phyloP scores from a whole-genome alignment of 345 rosid genomes.

The Sonneratia alba region DNA sequence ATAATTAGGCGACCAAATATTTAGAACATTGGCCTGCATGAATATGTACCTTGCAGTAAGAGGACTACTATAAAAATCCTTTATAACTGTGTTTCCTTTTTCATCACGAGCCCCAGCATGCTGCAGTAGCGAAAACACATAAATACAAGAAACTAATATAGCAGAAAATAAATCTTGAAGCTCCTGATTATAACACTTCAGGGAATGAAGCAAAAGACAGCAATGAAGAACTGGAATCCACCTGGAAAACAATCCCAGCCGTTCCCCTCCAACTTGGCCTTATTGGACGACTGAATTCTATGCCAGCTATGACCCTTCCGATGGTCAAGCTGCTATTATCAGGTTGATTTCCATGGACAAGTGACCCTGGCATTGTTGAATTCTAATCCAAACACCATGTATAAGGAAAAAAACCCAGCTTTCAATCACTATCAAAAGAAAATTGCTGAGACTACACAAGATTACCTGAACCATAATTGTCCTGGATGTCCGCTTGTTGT shows the following conservation, averaged over 20 bases:
- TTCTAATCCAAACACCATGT: conserved; percentile 26
- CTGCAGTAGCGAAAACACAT: conserved; percentile 19
- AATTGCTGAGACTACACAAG: neutral
- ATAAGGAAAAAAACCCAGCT: neutral
- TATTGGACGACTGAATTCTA: conserved; percentile 82
- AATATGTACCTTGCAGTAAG: conserved; percentile 73
- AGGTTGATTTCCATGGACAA: conserved; percentile 83
- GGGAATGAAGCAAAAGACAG: neutral
- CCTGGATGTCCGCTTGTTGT: conserved; percentile 85
- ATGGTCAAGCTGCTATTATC: conserved; percentile 60
- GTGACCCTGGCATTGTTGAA: conserved; percentile 91
- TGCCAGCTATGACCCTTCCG: conserved; percentile 69
- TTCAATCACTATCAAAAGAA: neutral
- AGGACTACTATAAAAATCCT: conserved; percentile 77
- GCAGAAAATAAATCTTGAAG: no score
- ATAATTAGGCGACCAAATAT: conserved; percentile 2
- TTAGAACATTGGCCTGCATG: conserved; percentile 4
- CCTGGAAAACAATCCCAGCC: conserved; percentile 82
- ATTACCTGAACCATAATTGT: conserved; percentile 85
- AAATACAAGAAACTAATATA: neutral
- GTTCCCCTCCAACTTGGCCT: conserved; percentile 98
- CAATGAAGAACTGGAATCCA: conserved; percentile 6
- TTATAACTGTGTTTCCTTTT: conserved; percentile 66
- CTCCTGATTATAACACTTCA: neutral
- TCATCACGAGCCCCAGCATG: conserved; percentile 81